phyloP scores from a whole-genome alignment of 2,329 filamentous ascomycete species.

The Akanthomyces dipterigenus region DNA sequence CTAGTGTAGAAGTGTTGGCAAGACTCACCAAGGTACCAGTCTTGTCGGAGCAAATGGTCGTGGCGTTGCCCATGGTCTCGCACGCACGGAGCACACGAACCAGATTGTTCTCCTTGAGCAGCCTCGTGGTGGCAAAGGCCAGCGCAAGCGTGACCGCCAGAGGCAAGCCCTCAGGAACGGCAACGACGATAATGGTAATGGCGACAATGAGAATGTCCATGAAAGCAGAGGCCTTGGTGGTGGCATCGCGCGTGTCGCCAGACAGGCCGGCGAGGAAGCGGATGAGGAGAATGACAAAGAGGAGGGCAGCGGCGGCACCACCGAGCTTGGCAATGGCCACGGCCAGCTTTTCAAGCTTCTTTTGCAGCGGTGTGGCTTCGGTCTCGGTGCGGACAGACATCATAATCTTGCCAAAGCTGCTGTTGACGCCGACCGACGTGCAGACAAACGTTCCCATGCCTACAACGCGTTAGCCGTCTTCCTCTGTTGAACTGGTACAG shows the following conservation, averaged over 20 bases:
- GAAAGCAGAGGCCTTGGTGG: slow-evolving; percentile 52
- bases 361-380: slow-evolving; percentile 48
- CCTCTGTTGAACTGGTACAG: neutral
- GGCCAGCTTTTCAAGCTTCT: slow-evolving; percentile 38
- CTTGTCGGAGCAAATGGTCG: slow-evolving; percentile 67
- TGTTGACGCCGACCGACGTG: slow-evolving; percentile 50
- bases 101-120: slow-evolving; percentile 65
- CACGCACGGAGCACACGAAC: slow-evolving; percentile 62
- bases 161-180: slow-evolving; percentile 59
- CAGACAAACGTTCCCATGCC: slow-evolving; percentile 48
- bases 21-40: slow-evolving; percentile 27
- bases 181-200: slow-evolving; percentile 60
- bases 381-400: slow-evolving; percentile 47
- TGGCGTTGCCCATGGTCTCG: slow-evolving; percentile 67
- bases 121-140: slow-evolving; percentile 62
- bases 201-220: slow-evolving; percentile 59
- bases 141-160: slow-evolving; percentile 62
- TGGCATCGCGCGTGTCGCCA: slow-evolving; percentile 37
- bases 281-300: slow-evolving; percentile 74
- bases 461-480: neutral
- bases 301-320: slow-evolving; percentile 60
- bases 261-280: slow-evolving; percentile 63
- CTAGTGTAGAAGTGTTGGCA: neutral
- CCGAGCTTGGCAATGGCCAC: slow-evolving; percentile 35
- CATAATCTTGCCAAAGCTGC: slow-evolving; percentile 47